Base-by-base conservation (phyloP, 306 rosid genomes). In the Clitoria ternatea region DNA sequence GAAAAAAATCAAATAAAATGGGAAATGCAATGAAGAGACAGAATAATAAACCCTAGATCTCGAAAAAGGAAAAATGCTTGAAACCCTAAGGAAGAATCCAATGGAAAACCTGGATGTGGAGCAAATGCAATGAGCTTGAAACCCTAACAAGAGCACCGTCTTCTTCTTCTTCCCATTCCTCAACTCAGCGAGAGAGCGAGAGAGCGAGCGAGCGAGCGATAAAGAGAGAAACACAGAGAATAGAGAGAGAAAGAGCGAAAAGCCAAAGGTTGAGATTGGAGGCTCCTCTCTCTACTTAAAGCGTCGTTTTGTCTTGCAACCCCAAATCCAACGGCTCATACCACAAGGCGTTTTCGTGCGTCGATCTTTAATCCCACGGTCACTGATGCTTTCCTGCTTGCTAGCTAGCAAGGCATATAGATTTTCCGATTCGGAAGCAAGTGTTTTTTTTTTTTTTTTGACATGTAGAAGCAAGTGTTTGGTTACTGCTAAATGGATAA, bases 51-150 rank as follows among this genome's bases (percentile, higher is more conserved):
- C 88, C 92, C 89, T 81, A 78, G 93, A 90, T 83, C 94, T 59
- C 65, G 27, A 33, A 56, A 84, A 66, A 4, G 50, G 6, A 76
- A 75, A 54, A 77, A 56, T n/a, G 73, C 15, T 66, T 53, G 73
- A 76, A 72, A 78, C 84, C 74, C 87, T 78, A 83, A 77, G 73
- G 29, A 29, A 64, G 30, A 79, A 52, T 68, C 89, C 85, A 82
- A 85, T 80, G 73, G 65, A 70, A 84, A 88, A 82, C 89, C 90
- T 82, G 93, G 85, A 84, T 82, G 77, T 82, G 79, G 50, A 84
- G 75, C 14, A 72, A 66, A 74, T 62, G 80, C 75, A 77, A 83
- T 66, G 88, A 68, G 72, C 50, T n/a, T 52, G 77, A 81, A 90
- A 88, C 88, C 92, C 92, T 84, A 74, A 85, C 42, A 63, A 5